Base-by-base conservation (phyloP, 192 early-diverging fungal species). In the Backusella mclennaniae region DNA sequence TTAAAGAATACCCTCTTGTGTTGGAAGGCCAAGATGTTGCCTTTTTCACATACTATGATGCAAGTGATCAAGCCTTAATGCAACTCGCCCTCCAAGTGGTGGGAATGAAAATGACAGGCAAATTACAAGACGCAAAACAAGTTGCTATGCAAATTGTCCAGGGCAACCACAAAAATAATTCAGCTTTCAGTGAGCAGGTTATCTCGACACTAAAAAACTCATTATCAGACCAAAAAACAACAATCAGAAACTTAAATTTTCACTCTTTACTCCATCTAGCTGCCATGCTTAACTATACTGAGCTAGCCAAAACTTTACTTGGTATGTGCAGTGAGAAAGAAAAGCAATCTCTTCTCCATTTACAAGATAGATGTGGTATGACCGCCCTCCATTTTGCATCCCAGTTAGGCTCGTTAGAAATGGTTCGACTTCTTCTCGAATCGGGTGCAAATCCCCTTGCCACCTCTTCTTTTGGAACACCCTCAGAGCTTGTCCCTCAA, bases 61-160 rank as follows among this genome's bases (percentile, higher is more conserved):
- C 97, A 78, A 86, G 92, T 17, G 96, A 98, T 76, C 88, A 92
- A 56, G 92, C 93, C 26, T 80, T 98, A 73, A 92, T 96, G 83
- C 95, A 96, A 76, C 85, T 98, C 31, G 92, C 95, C 2, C 85
- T 98, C 66, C 94, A 95, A 70, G 91, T 96, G 1, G 88, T 96
- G 0, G 96, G 96, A 17, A 76, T 97, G 77, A 85, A 91, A 76
- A 91, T 95, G 87, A 90, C 88, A 4, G 94, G 90, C n/a, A 89
- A 89, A 76, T 41, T 94, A 39, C 92, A 93, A 69, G 90, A 92
- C 75, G 91, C 93, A 9, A 80, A 91, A n/a, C 84, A 91, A 56
- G 87, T 93, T 76, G 93, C 93, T 9, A 84, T 91, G 87, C 84
- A 85, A 4, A 89, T 92, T 69, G 83, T 84, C 41, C 71, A 73